Evolutionary conservation across 163 green algal genomes (phyloP), one percentile per base, ranked within the genome.

Genomic region (Scenedesmus sp.): DNA sequence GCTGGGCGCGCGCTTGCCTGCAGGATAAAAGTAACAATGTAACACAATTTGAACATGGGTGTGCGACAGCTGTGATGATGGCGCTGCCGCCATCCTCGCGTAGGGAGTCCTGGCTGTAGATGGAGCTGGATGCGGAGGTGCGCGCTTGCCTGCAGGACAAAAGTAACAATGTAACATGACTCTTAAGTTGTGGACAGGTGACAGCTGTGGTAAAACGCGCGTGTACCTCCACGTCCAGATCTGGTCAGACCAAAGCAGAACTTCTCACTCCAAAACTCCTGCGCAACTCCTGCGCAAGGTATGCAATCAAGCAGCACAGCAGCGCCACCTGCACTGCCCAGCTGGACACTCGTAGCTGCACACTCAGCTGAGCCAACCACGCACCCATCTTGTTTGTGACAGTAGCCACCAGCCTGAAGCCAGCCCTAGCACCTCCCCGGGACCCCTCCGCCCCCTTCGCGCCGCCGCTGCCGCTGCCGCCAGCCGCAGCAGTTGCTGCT

Each of bases 361-460:
- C 12, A 60, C 55, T 3, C 55, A 60, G 5, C 81, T 9, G 55
- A 46, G 57, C 16, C 23, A 76, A 7, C 5, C 9, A 26, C 90
- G 73, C 56, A 90, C 90, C 90, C 90, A 93, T 93, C 84, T 93
- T 93, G 52, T 93, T 90, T 15, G 90, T 91, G 16, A 91, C 86
- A 46, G 90, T 93, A 3, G 90, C 90, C 76, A 93, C 90, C 55
- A 93, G 85, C 74, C 90, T 82, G 82, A 93, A 93, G 7, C 90
- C 90, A 20, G 90, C 90, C 9, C 70, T 52, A 2, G 56, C 73
- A 3, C 52, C 84, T 1, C 74, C 54, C 2, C 52, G 20, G 15
- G 60, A 52, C 13, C 20, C 83, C 62, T 26, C 82, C n/a, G 23
- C 83, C 1, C 59, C 84, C 6, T 52, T 84, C 8, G 62, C 64